Conservation (phyloP, 306 rosid species). For the Fragaria iinumae region DNA sequence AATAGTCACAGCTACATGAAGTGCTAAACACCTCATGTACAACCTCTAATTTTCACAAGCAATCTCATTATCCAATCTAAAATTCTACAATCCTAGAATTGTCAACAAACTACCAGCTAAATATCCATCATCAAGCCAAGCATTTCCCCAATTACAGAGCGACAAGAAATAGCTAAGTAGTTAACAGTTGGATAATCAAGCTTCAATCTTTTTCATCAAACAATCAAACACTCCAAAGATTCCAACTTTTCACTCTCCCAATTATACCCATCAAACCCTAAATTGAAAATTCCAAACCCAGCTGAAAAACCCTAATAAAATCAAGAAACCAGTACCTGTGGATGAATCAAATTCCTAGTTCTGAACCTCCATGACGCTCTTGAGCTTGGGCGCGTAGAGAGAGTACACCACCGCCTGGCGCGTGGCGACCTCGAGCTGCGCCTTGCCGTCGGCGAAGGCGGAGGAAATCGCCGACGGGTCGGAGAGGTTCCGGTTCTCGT, state of each 20-base stretch:
- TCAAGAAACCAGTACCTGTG: not conserved
- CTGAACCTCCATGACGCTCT: constrained; percentile 51
- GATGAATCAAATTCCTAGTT: not conserved
- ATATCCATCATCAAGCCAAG: not conserved
- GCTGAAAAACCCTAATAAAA: not conserved
- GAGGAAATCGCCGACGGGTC: constrained; percentile 35
- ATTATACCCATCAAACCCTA: not conserved
- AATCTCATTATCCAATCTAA: no score
- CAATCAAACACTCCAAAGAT: not conserved
- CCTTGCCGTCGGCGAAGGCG: constrained; percentile 42
- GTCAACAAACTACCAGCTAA: not conserved
- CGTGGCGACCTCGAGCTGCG: constrained; percentile 44
- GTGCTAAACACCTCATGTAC: no score
- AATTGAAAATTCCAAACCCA: not conserved
- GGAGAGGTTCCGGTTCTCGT: constrained; percentile 36
- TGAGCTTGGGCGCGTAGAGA: constrained; percentile 48
- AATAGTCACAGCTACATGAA: no score
- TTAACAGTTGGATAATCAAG: not conserved
- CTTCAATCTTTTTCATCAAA: not conserved
- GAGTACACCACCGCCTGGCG: constrained; percentile 53
- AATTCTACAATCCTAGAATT: not conserved
- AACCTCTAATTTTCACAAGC: no score
- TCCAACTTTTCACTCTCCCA: not conserved
- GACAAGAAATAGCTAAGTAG: not conserved
- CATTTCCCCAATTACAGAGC: not conserved